Conservation (phyloP, 148 eudicot genomes). For the Limonium bicolor region DNA sequence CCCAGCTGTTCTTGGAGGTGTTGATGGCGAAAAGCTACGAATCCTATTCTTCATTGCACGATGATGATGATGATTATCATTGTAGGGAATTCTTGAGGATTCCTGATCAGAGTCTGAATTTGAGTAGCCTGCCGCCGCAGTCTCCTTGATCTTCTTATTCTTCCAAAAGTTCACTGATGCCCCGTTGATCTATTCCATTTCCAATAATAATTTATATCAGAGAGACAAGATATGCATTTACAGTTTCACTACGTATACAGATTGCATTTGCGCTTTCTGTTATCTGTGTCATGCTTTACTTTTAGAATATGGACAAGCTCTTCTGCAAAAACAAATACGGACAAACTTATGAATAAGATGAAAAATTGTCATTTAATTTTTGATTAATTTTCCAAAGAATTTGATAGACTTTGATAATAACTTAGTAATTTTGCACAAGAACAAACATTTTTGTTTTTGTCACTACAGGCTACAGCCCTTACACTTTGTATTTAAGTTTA, state of each 20-base stretch:
- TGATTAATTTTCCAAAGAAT: too few species aligned
- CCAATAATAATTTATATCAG: background rate
- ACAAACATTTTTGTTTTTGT: too few species aligned
- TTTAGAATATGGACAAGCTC: background rate
- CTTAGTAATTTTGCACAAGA: too few species aligned
- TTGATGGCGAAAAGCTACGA: constrained; percentile 19
- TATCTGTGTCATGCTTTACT: background rate
- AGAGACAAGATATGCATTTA: background rate
- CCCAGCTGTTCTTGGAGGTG: constrained; percentile 15
- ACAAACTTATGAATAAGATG: too few species aligned
- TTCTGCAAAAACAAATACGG: too few species aligned
- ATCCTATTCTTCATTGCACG: constrained; percentile 8
- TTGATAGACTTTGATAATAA: too few species aligned
- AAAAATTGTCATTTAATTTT: too few species aligned
- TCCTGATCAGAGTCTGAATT: constrained; percentile 16
- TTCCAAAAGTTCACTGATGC: constrained; percentile 18
- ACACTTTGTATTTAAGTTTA: too few species aligned
- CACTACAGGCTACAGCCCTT: too few species aligned
- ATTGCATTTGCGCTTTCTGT: background rate
- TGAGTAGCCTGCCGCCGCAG: background rate
- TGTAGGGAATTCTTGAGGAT: constrained; percentile 6
- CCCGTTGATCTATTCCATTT: constrained; percentile 29
- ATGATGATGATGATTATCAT: background rate
- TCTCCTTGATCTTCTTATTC: constrained; percentile 7
- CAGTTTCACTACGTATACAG: background rate